Evolutionary conservation across 176 grass and related monocot genomes (phyloP).

Genomic region (Pharus latifolius): DNA sequence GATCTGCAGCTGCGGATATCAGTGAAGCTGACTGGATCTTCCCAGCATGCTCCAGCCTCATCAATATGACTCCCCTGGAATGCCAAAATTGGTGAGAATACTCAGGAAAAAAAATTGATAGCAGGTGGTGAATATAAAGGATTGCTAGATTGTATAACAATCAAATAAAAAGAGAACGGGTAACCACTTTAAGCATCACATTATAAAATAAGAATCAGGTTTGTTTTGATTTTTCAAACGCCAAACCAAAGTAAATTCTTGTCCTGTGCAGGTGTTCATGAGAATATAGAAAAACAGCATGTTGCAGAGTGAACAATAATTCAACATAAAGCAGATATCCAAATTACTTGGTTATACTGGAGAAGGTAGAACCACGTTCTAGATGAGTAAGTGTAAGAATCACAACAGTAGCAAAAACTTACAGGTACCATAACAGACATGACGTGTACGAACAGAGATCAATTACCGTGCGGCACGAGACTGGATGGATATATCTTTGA

Average conservation of each 20-base stretch:
- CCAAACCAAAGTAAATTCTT: neutral
- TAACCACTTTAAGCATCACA: too few species aligned
- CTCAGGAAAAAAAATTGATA: neutral
- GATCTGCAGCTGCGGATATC: slow-evolving; percentile 48
- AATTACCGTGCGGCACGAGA: slow-evolving; percentile 45
- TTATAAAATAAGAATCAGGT: neutral
- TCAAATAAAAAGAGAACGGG: too few species aligned
- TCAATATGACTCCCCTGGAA: slow-evolving; percentile 84
- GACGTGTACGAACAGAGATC: neutral
- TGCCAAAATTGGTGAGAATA: slow-evolving; percentile 9
- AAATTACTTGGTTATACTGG: too few species aligned
- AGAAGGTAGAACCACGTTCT: too few species aligned
- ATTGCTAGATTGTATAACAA: neutral
- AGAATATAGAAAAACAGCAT: neutral
- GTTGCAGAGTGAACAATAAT: too few species aligned
- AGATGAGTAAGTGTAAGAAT: too few species aligned
- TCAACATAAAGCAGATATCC: too few species aligned
- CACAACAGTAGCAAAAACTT: too few species aligned
- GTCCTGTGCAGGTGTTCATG: too few species aligned
- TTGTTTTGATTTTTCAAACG: slow-evolving; percentile 6
- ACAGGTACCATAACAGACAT: too few species aligned
- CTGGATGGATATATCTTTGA: slow-evolving; percentile 75
- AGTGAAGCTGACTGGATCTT: slow-evolving; percentile 87
- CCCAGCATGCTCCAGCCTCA: slow-evolving; percentile 85
- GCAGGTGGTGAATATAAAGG: neutral